A percentile compares a stretch with the other conserved stretches of the same genome.
Conservation (phyloP, 768 basidiomycete genomes). For the Leccinum incarnatum region DNA sequence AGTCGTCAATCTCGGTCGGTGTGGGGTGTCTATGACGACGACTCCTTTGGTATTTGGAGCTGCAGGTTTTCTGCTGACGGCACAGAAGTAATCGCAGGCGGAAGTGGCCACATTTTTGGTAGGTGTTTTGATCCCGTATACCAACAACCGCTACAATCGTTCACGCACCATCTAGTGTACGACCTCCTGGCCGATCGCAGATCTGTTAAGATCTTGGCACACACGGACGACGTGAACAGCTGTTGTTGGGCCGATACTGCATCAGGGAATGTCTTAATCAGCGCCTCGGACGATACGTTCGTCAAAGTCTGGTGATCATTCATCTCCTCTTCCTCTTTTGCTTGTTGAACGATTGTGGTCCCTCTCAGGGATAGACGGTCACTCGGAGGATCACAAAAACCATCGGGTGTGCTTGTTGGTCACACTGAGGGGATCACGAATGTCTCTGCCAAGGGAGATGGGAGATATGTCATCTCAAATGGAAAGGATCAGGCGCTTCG, state of each 20-base stretch:
- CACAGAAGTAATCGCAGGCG: slow-evolving; percentile 92
- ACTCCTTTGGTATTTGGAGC: slow-evolving; percentile 80
- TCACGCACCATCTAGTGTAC: slow-evolving; percentile 58
- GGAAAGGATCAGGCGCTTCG: slow-evolving; percentile 93
- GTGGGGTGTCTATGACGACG: slow-evolving; percentile 38
- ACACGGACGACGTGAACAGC: slow-evolving; percentile 89
- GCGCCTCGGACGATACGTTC: slow-evolving; percentile 92
- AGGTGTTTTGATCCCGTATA: slow-evolving; percentile 9
- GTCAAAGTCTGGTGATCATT: slow-evolving; percentile 88
- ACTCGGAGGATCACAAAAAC: slow-evolving; percentile 52
- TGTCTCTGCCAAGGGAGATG: slow-evolving; percentile 94
- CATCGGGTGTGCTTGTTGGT: slow-evolving; percentile 91
- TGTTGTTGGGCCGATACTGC: slow-evolving; percentile 93
- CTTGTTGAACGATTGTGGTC: background rate
- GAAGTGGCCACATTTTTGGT: slow-evolving; percentile 79
- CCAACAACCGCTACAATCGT: background rate
- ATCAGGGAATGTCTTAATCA: slow-evolving; percentile 92
- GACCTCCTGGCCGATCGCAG: slow-evolving; percentile 79
- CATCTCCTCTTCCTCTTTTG: background rate
- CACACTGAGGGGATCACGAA: slow-evolving; percentile 96
- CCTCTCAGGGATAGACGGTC: slow-evolving; percentile 50
- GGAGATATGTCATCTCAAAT: slow-evolving; percentile 92
- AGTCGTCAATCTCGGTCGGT: slow-evolving; percentile 33
- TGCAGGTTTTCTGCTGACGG: slow-evolving; percentile 97
- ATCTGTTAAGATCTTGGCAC: slow-evolving; percentile 84